A percentile compares a stretch with the other conserved stretches of the same genome.
These are phyloP conservation scores for Delonix regia DNA, from an alignment of 306 rosid species.

Conservation along the genomic window DNA sequence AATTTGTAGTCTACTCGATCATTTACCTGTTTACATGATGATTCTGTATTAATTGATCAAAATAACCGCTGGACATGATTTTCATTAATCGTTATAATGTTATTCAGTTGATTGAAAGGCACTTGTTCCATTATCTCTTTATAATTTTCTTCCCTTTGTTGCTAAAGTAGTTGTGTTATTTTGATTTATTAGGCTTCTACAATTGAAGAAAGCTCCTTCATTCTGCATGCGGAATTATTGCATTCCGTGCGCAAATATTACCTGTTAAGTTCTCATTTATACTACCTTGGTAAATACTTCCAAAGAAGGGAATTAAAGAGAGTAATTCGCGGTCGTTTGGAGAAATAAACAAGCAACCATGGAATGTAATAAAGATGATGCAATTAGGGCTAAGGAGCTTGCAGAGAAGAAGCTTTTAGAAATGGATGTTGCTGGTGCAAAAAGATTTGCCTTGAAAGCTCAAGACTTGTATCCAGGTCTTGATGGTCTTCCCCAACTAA, in stretches of 20 bases:
- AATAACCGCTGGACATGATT: constrained; percentile 22
- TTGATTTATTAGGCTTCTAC: constrained; percentile 37
- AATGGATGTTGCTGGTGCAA: constrained; percentile 57
- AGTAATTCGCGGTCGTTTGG: constrained; percentile 24
- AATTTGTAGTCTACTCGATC: constrained; percentile 31
- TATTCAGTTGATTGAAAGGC: background rate
- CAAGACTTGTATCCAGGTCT: constrained; percentile 57
- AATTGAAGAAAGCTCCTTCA: constrained; percentile 34
- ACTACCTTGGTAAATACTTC: constrained; percentile 15
- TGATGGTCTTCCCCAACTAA: constrained; percentile 63
- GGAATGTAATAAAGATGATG: constrained; percentile 66
- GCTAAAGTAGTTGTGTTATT: constrained; percentile 35
- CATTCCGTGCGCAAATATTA: constrained; percentile 33
- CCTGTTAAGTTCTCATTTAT: constrained; percentile 17
- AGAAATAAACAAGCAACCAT: constrained; percentile 46
- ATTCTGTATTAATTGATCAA: constrained; percentile 34
- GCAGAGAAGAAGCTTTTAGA: constrained; percentile 66
- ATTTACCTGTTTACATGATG: constrained; percentile 17
- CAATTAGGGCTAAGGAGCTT: constrained; percentile 59
- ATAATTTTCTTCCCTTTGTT: constrained; percentile 29
- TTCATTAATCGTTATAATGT: constrained; percentile 29
- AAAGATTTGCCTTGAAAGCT: constrained; percentile 66
- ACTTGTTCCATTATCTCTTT: background rate
- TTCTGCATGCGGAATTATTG: constrained; percentile 20
- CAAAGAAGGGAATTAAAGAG: constrained; percentile 36